Base-by-base conservation (phyloP, 352 stramenopile species). In the Phytophthora citrophthora region DNA sequence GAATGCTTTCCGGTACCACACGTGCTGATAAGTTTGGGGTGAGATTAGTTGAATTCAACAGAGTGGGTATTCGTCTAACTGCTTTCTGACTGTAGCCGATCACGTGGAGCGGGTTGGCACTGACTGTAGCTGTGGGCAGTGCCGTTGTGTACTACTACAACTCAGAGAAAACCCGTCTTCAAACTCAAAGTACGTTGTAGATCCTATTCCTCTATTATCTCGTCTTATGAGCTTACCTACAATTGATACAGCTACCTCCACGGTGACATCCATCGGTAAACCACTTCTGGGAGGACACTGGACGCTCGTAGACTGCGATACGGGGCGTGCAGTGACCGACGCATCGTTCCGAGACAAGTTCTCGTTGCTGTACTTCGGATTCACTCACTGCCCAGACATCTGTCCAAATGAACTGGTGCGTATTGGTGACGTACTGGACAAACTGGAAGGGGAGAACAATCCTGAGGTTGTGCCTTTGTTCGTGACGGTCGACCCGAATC, bases 391-490 rank as follows among this genome's bases (percentile, higher is more conserved):
- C 79, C 97, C 97, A 5, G 97, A 99, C 78, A 99, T 99, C 76
- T 99, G 98, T 64, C 97, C 98, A 7, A 98, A 97, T 15, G 97
- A 99, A 81, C 93, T 99, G 66, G 91, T 99, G 44, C 99, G 99
- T 73, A 90, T 99, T 27, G 95, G 91, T 11, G 89, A 97, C 54
- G 91, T 99, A 27, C 88, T 99, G 56, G 92, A 98, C 72, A 88
- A 86, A 61, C 77, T 99, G 18, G 65, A 75, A 48, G 61, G 57
- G 31, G 86, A 94, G 27, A 89, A 73, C 9, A 40, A 61, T 8
- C 77, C 77, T 0, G 73, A 88, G 38, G 64, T 94, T 44, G 59
- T 91, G 32, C 97, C 97, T 24, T 77, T 99, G 26, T 99, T 99
- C 76, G 96, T 99, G 29, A 97, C 89, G 3, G 96, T 99, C n/a